Evolutionary conservation across 148 eudicot genomes (phyloP), one percentile per base, ranked within the genome.

Genomic region (Mesembryanthemum crystallinum): DNA sequence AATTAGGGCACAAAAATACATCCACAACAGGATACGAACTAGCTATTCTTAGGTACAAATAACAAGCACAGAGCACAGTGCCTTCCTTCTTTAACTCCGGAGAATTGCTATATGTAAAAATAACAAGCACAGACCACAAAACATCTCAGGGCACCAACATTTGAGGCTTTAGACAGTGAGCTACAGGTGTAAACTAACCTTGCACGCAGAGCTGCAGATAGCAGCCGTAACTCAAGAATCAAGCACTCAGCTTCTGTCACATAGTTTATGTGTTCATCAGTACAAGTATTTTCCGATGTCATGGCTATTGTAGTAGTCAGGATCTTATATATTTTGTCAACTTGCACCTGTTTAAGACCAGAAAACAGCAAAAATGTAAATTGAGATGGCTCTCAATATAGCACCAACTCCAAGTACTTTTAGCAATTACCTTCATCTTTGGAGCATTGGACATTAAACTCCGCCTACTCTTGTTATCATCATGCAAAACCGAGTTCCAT

Each of bases 201-300:
- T 76, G 80, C 65, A 61, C 64, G 54, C 21, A 81, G 33, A 43
- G 77, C 39, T 28, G 81, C 78, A 32, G 84, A 81, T 43, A 81
- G 73, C 0, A 81, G 57, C 45, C 33, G 71, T 49, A 81, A 77
- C 71, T 81, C 84, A 61, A 73, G 67, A 73, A 81, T 77, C 70
- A 81, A 25, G 69, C 64, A 37, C 14, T 77, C 81, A 73, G 78
- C 69, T 60, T 77, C 66, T 28, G 63, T n/a, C 28, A 62, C 70
- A 73, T 29, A 65, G 24, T 21, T 33, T 25, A 45, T 68, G 52
- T 42, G 8, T 39, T 67, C 77, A 11, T 77, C 75, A 61, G 73
- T 21, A 25, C 71, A 15, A n/a, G 39, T n/a, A 61, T 24, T 63
- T 29, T 64, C 67, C 24, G 58, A 45, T 28, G 39, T 13, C 42